Conservation (phyloP, 495 filamentous ascomycete species). For the Aspergillus wentii region DNA sequence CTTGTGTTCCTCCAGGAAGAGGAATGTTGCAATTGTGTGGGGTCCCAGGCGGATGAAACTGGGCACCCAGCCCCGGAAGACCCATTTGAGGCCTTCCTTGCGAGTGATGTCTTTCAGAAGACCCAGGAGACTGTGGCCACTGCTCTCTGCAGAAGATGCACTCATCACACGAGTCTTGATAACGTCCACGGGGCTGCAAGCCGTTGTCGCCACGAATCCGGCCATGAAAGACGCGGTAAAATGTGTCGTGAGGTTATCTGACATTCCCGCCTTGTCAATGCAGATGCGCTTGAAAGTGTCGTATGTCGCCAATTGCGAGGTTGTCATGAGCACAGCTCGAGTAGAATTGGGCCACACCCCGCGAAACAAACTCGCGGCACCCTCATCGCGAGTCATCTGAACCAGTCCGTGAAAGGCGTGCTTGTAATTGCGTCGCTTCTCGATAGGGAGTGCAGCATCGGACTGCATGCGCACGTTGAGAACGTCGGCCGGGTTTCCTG, state of each 20-base stretch:
- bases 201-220: conserved; percentile 89
- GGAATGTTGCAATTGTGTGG: conserved; percentile 91
- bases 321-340: conserved; percentile 90
- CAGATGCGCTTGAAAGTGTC: conserved; percentile 84
- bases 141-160: conserved; percentile 45
- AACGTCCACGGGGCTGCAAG: conserved; percentile 93
- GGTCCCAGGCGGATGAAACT: conserved; percentile 89
- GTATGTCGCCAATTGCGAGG: conserved; percentile 84
- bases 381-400: conserved; percentile 79
- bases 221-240: conserved; percentile 82
- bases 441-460: conserved; percentile 72
- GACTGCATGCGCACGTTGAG: conserved; percentile 98
- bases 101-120: conserved; percentile 65
- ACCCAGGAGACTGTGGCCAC: conserved; percentile 52
- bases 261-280: conserved; percentile 60
- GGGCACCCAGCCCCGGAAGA: conserved; percentile 97
- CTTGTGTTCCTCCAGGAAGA: conserved; percentile 84
- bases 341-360: conserved; percentile 90
- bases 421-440: conserved; percentile 78
- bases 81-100: conserved; percentile 79
- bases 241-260: conserved; percentile 77
- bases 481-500: conserved; percentile 92
- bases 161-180: conserved; percentile 97
- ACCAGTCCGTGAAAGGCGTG: conserved; percentile 83
- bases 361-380: conserved; percentile 66